A percentile compares a stretch with the other conserved stretches of the same genome.
These are phyloP conservation scores for Trifolium subterraneum DNA, from an alignment of 306 rosid genomes.

Conservation along the genomic window DNA sequence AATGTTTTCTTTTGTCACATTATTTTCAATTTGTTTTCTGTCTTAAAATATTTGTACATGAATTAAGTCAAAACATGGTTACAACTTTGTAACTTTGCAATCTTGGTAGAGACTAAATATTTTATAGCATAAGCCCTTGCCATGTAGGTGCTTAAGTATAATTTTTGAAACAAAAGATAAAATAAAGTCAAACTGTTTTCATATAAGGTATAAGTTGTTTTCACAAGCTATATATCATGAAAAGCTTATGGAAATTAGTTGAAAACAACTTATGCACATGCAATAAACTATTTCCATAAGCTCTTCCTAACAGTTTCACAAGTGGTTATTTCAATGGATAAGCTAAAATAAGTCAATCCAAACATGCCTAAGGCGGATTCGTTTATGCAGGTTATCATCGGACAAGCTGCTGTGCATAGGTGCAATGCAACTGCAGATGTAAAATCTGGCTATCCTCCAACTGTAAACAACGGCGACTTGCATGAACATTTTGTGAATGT, in stretches of 20 bases:
- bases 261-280: background rate
- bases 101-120: no score
- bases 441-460: conserved; percentile 53
- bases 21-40: no score
- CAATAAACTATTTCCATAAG: no score
- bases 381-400: background rate
- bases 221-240: no score
- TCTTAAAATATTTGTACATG: no score
- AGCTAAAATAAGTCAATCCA: background rate
- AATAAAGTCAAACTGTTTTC: background rate
- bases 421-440: conserved; percentile 69
- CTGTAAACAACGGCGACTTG: conserved; percentile 40
- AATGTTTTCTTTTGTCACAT: no score
- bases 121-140: background rate
- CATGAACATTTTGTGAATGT: conserved; percentile 60
- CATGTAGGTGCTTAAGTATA: background rate
- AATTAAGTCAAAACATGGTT: no score
- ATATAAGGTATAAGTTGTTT: no score
- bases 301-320: conserved; percentile 28
- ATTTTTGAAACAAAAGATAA: background rate
- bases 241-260: background rate
- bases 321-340: conserved; percentile 38
- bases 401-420: background rate
- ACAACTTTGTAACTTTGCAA: no score
- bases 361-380: background rate